These are phyloP conservation scores for Pseudogymnoascus sp. DNA, from an alignment of 2,329 filamentous ascomycete species.

Conservation along the genomic window DNA sequence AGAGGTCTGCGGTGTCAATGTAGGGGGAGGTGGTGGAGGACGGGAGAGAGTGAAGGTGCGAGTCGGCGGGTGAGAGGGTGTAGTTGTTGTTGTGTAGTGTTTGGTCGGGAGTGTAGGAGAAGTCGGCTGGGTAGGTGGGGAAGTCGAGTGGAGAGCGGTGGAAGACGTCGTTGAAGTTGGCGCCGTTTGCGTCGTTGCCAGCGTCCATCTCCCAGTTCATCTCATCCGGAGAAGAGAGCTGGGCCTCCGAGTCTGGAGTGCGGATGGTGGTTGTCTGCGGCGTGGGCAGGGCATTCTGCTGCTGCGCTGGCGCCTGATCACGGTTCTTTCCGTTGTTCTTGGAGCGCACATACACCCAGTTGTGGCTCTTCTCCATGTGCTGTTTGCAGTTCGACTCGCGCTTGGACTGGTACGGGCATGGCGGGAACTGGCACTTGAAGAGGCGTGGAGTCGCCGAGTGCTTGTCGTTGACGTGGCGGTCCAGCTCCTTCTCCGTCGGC, in stretches of 20 bases:
- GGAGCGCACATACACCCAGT: constrained; percentile 82
- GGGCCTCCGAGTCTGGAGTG: constrained; percentile 49
- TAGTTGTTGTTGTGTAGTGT: constrained; percentile 6
- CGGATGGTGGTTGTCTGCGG: constrained; percentile 49
- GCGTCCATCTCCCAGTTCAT: constrained; percentile 19
- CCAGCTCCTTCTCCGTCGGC: constrained; percentile 96
- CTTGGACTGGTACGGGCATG: constrained; percentile 91
- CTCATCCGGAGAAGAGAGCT: constrained; percentile 24
- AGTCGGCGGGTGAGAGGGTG: constrained; percentile 4
- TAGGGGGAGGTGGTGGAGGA: constrained; percentile 25
- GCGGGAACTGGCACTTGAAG: constrained; percentile 74
- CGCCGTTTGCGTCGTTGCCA: constrained; percentile 8
- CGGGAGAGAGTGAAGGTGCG: constrained; percentile 10
- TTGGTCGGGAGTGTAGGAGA: constrained; percentile 4
- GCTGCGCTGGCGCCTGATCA: constrained; percentile 38
- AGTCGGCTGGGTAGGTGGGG: constrained; percentile 25
- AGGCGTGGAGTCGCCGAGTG: constrained; percentile 74
- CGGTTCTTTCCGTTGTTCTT: constrained; percentile 78
- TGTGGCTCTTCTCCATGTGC: constrained; percentile 96
- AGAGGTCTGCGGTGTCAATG: constrained; percentile 33
- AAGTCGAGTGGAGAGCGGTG: constrained; percentile 37
- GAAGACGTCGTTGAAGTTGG: constrained; percentile 27
- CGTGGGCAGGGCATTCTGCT: constrained; percentile 45
- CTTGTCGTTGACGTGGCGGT: constrained; percentile 93
- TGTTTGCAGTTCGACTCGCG: constrained; percentile 96